Percentiles rank a stretch among this genome's conserved stretches.
Evolutionary conservation across 148 eudicot genomes (phyloP).

Genomic region (Pharnaceum exiguum): DNA sequence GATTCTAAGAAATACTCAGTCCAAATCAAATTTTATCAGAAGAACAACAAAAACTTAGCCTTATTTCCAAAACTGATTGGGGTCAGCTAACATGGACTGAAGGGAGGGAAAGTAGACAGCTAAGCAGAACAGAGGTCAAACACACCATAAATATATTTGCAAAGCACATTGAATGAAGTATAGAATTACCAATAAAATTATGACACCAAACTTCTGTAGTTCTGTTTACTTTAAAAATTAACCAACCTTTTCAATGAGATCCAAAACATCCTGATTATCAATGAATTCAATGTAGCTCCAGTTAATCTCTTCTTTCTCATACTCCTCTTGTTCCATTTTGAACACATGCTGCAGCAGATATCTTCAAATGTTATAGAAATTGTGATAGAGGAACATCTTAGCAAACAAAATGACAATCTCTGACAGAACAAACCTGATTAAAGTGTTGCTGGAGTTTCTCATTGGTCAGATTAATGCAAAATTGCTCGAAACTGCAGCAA

Average conservation of each 20-base stretch:
- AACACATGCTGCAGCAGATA: conserved; percentile 77
- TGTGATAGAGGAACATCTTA: background rate
- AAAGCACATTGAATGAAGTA: too few relatives aligned
- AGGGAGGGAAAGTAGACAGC: too few relatives aligned
- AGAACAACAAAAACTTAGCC: too few relatives aligned
- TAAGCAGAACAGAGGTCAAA: too few relatives aligned
- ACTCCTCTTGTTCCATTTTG: conserved; percentile 99
- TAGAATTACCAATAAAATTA: too few relatives aligned
- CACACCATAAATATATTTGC: too few relatives aligned
- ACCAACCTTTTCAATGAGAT: conserved; percentile 96
- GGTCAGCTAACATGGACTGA: too few relatives aligned
- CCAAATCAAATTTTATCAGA: too few relatives aligned
- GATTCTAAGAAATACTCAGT: too few relatives aligned
- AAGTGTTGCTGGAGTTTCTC: conserved; percentile 99
- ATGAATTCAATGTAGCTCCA: conserved; percentile 99
- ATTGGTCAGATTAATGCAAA: conserved; percentile 96
- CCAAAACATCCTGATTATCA: conserved; percentile 90
- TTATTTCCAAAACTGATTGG: too few relatives aligned
- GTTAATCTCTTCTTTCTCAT: conserved; percentile 88
- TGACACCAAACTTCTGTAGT: background rate
- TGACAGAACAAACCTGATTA: conserved; percentile 59
- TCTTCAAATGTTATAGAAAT: conserved; percentile 5
- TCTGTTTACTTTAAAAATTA: background rate
- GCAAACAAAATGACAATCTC: conserved; percentile 1
- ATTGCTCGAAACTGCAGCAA: conserved; percentile 92